Evolutionary conservation across 148 eudicot species (phyloP), one percentile per base, ranked within the genome.

Genomic region (Euryodendron excelsum): DNA sequence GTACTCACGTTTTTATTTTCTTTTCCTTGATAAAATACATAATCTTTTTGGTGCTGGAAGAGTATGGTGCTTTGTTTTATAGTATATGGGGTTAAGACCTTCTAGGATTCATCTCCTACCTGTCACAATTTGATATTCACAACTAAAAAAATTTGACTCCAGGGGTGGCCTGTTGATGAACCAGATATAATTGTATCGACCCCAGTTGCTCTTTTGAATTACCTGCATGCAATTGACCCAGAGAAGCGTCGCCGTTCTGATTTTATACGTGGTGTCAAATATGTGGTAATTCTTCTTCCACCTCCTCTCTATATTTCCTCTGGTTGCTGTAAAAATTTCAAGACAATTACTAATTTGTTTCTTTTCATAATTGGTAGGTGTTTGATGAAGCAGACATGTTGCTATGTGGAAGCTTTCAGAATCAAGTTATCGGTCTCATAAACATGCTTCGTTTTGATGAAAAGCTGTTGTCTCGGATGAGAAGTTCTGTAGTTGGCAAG

Each of bases 341-440:
- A 75, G 50, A 27, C 6, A 6, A 0, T 34, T 50, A n/a, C 45
- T 41, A 59, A 59, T 75, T 74, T 56, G 44, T 3, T 85, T 50
- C 7, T 48, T 67, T 31, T 64, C 56, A 33, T 10, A 53, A 79
- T 20, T 85, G 58, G 20, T 85, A 95, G 98, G 98, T 95, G 39
- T 95, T 95, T 84, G 99, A 95, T 88, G 99, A 95, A 89, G 99
- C 96, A 27, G 99, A 93, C 81, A 81, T 95, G 86, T 79, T 93
- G 72, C 96, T 95, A 31, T 91, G 97, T 80, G 97, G 99, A 69
- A 89, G 99, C 78, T 95, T 93, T 77, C 96, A 90, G 84, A 91
- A 93, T 90, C 94, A 95, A 85, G 87, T 93, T 71, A 70, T 93
- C 61, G 94, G 94, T 68, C 94, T 95, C 25, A 91, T 95, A 77